Evolutionary conservation across 225 moss, liverwort and hornwort genomes (phyloP).

Genomic region (Asterella californica): DNA sequence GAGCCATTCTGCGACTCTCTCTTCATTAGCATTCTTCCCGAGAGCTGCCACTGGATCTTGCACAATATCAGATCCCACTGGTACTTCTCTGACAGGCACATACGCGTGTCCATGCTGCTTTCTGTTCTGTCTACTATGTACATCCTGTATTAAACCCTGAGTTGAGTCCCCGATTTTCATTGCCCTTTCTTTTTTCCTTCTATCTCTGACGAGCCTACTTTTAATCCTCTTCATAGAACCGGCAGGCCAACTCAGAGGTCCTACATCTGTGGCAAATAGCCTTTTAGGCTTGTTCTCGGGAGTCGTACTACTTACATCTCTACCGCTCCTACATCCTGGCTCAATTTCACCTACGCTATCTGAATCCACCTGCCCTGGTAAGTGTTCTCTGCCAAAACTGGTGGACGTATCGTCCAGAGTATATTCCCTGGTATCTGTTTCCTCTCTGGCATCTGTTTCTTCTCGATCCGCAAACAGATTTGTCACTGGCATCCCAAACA

Average conservation of each 20-base stretch:
- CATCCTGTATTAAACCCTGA: conserved; percentile 15
- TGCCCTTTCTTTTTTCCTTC: conserved; percentile 34
- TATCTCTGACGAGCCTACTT: conserved; percentile 38
- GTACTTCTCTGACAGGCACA: conserved; percentile 23
- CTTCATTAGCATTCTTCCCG: conserved; percentile 42
- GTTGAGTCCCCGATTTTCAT: conserved; percentile 24
- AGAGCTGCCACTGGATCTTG: conserved; percentile 48
- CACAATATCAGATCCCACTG: conserved; percentile 22
- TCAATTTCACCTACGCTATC: conserved; percentile 7
- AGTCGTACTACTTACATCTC: conserved; percentile 7
- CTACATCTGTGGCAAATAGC: conserved; percentile 20
- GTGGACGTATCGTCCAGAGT: conserved; percentile 15
- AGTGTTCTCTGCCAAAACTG: conserved; percentile 27
- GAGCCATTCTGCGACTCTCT: conserved; percentile 69
- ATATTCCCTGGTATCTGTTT: conserved; percentile 12
- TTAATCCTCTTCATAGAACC: conserved; percentile 37
- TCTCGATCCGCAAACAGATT: conserved; percentile 29
- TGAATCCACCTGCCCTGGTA: conserved; percentile 16
- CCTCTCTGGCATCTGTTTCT: conserved; percentile 14
- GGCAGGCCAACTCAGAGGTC: conserved; percentile 39
- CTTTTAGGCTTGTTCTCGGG: conserved; percentile 28
- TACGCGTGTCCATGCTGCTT: not conserved
- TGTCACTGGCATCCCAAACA: conserved; percentile 20
- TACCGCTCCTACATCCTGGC: conserved; percentile 7
- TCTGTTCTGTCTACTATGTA: conserved; percentile 3